A percentile compares a stretch with the other conserved stretches of the same genome.
Evolutionary conservation across 768 basidiomycete genomes (phyloP).

Genomic region (Amanita molliuscula): DNA sequence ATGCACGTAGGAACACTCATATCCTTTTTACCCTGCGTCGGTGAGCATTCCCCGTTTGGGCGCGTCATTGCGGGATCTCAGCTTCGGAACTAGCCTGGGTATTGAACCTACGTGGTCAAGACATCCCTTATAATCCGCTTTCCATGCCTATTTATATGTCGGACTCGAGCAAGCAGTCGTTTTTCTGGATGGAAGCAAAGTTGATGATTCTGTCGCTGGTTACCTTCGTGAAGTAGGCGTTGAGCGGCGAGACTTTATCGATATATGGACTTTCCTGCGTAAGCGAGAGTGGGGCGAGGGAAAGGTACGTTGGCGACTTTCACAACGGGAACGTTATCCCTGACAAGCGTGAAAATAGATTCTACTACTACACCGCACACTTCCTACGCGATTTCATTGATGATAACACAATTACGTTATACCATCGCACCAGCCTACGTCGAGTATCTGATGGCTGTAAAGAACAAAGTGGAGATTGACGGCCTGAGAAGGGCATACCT

Average conservation of each 20-base stretch:
- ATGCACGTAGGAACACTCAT: constrained; percentile 60
- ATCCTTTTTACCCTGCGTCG: constrained; percentile 60
- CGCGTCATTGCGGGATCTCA: neutral
- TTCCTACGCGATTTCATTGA: constrained; percentile 75
- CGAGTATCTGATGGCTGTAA: constrained; percentile 74
- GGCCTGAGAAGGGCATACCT: constrained; percentile 80
- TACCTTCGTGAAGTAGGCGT: constrained; percentile 53
- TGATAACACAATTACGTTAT: constrained; percentile 76
- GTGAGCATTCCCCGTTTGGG: constrained; percentile 26
- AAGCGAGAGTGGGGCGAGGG: constrained; percentile 71
- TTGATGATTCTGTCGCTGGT: constrained; percentile 42
- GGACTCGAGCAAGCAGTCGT: constrained; percentile 50
- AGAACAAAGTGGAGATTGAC: constrained; percentile 79
- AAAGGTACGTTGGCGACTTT: constrained; percentile 32
- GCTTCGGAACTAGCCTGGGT: constrained; percentile 51
- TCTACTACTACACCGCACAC: constrained; percentile 64
- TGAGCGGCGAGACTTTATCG: constrained; percentile 56
- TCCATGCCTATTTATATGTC: constrained; percentile 80
- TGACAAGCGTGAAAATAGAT: constrained; percentile 25
- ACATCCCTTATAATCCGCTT: constrained; percentile 87
- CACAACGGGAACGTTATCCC: no score
- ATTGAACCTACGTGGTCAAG: constrained; percentile 81
- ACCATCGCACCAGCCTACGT: constrained; percentile 62
- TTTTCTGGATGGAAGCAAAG: constrained; percentile 66
- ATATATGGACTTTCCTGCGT: constrained; percentile 72